Conservation (phyloP, 2,329 filamentous ascomycete species). For the Penicillium sp. region DNA sequence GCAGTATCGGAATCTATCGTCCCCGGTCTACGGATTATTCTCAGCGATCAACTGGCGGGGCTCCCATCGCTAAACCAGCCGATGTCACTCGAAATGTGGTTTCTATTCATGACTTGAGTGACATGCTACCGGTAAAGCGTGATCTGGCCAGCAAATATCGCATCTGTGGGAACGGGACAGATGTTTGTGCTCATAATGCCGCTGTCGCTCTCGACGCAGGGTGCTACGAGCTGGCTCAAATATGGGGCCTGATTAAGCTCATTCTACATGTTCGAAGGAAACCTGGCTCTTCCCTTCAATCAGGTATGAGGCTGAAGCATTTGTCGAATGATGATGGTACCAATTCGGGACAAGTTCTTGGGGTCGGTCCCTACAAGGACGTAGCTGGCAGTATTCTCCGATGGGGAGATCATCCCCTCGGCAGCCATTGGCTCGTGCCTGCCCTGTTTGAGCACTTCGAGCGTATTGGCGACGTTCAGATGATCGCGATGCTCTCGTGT, state of each 20-base stretch:
- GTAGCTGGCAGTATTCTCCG: slow-evolving; percentile 47
- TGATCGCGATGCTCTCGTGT: slow-evolving; percentile 65
- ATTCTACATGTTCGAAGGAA: slow-evolving; percentile 75
- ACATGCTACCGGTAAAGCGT: slow-evolving; percentile 73
- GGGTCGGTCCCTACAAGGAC: slow-evolving; percentile 33
- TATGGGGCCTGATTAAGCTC: slow-evolving; percentile 80
- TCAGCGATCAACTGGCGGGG: slow-evolving; percentile 55
- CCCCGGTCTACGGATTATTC: slow-evolving; percentile 49
- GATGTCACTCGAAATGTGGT: slow-evolving; percentile 65
- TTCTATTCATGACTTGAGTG: slow-evolving; percentile 67
- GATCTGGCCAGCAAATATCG: slow-evolving; percentile 75
- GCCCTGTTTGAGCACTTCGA: slow-evolving; percentile 61
- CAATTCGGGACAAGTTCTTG: background rate
- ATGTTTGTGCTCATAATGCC: slow-evolving; percentile 82
- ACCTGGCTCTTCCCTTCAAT: slow-evolving; percentile 59
- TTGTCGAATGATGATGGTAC: slow-evolving; percentile 50
- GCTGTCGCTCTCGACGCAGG: slow-evolving; percentile 70
- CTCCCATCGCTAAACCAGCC: slow-evolving; percentile 50
- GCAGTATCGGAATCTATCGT: slow-evolving; percentile 57
- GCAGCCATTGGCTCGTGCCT: slow-evolving; percentile 55
- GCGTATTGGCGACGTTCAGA: slow-evolving; percentile 59
- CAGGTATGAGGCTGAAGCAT: slow-evolving; percentile 49
- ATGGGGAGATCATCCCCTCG: slow-evolving; percentile 59
- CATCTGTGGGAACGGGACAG: slow-evolving; percentile 78
- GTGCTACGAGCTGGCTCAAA: slow-evolving; percentile 68